Conservation (phyloP, 805 yeast species). For the Kuraishia floccosa region DNA sequence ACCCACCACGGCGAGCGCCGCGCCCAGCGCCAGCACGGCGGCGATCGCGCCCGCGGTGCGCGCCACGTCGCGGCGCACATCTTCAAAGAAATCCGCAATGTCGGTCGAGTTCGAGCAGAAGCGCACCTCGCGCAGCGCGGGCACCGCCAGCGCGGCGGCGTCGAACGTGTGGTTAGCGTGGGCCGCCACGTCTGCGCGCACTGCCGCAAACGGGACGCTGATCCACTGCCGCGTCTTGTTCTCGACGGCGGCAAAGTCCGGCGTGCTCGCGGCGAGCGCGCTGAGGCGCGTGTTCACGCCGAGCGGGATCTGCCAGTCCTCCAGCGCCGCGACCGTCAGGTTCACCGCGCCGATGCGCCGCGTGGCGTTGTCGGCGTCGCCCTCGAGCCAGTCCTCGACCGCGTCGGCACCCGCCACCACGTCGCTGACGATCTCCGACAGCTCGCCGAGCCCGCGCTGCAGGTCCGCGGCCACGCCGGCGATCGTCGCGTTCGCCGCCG, state of each 20-base stretch:
- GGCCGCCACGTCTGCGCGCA: conserved; percentile 25
- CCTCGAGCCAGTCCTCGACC: conserved; percentile 45
- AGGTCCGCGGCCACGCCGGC: conserved; percentile 43
- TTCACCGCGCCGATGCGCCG: conserved; percentile 34
- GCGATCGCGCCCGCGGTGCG: conserved; percentile 25
- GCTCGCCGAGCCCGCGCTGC: conserved; percentile 51
- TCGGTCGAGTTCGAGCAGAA: conserved; percentile 29
- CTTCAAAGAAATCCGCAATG: conserved; percentile 25
- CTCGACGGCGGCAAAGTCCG: conserved; percentile 55
- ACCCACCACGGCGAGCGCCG: conserved; percentile 29
- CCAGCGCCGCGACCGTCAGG: conserved; percentile 42
- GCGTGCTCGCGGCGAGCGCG: conserved; percentile 37
- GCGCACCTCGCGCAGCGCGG: conserved; percentile 18
- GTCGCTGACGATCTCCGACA: conserved; percentile 47
- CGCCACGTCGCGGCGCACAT: conserved; percentile 19
- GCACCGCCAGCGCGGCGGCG: conserved; percentile 24
- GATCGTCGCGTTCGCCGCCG: conserved; percentile 51
- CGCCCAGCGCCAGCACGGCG: conserved; percentile 23
- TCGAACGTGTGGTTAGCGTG: conserved; percentile 9
- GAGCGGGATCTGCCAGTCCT: conserved; percentile 53
- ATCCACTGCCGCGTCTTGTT: conserved; percentile 45
- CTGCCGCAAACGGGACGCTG: conserved; percentile 43
- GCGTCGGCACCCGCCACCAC: conserved; percentile 38
- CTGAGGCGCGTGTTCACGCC: conserved; percentile 49
- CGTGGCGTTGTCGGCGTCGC: conserved; percentile 23